phyloP scores from a whole-genome alignment of 768 basidiomycete species.

The Mycena floridula region DNA sequence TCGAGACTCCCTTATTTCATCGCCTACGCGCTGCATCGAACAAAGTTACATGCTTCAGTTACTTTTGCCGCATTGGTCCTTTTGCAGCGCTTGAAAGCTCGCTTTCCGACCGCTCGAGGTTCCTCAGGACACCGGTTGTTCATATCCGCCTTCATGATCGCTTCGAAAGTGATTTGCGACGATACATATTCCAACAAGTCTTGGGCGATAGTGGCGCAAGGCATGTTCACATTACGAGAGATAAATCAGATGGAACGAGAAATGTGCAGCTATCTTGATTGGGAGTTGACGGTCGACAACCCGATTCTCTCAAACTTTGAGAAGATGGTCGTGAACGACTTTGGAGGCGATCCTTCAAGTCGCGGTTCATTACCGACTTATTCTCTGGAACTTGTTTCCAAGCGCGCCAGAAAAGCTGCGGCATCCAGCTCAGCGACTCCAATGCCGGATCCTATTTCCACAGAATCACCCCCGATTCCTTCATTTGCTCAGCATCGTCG shows the following conservation, averaged over 20 bases:
- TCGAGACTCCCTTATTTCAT: slow-evolving; percentile 73
- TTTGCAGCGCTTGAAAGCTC: slow-evolving; percentile 78
- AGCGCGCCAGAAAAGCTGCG: slow-evolving; percentile 44
- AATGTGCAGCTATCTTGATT: slow-evolving; percentile 90
- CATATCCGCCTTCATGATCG: slow-evolving; percentile 91
- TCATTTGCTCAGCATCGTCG: slow-evolving; percentile 32
- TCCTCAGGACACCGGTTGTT: slow-evolving; percentile 88
- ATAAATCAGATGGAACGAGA: slow-evolving; percentile 97
- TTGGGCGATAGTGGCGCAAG: slow-evolving; percentile 87
- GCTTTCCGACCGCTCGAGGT: slow-evolving; percentile 88
- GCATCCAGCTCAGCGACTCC: slow-evolving; percentile 33
- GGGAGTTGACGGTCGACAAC: slow-evolving; percentile 78
- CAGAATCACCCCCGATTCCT: slow-evolving; percentile 40
- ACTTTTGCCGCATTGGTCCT: slow-evolving; percentile 64
- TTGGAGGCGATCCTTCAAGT: slow-evolving; percentile 29
- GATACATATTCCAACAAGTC: slow-evolving; percentile 93
- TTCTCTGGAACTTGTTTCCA: slow-evolving; percentile 54
- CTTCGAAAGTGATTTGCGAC: slow-evolving; percentile 89
- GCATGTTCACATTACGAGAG: slow-evolving; percentile 79
- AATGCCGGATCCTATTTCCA: slow-evolving; percentile 33
- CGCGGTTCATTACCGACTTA: slow-evolving; percentile 58
- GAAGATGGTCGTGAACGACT: slow-evolving; percentile 52
- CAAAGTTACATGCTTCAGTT: slow-evolving; percentile 64
- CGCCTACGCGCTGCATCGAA: slow-evolving; percentile 83
- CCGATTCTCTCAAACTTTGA: slow-evolving; percentile 57